These are phyloP conservation scores for Termitomyces sp. DNA, from an alignment of 768 basidiomycete genomes.

Conservation along the genomic window DNA sequence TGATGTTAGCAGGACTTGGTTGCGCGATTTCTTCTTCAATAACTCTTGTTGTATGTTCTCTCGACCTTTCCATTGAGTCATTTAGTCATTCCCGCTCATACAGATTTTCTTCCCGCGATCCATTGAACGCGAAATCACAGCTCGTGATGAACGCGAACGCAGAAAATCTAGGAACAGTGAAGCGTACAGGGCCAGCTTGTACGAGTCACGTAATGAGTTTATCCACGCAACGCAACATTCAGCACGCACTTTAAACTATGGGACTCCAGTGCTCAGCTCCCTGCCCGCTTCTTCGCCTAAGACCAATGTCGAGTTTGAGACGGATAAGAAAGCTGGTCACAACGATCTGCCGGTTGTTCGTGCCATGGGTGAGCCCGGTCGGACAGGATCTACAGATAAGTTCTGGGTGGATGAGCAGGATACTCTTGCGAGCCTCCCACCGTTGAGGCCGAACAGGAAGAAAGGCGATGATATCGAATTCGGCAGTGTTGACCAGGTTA, in stretches of 20 bases:
- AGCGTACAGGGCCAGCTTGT: constrained; percentile 12
- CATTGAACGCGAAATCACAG: constrained; percentile 56
- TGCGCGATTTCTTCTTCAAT: constrained; percentile 63
- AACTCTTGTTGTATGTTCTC: constrained; percentile 56
- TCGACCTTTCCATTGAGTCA: neutral
- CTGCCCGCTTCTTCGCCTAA: constrained; percentile 28
- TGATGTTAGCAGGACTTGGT: constrained; percentile 53
- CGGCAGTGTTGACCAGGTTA: constrained; percentile 27
- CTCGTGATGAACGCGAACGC: constrained; percentile 40
- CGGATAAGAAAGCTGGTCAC: constrained; percentile 14
- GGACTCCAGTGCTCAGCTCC: constrained; percentile 2
- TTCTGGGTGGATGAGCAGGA: constrained; percentile 24
- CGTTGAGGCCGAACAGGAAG: constrained; percentile 37
- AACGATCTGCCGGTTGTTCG: neutral
- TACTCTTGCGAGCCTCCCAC: constrained; percentile 19
- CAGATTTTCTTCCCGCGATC: constrained; percentile 86
- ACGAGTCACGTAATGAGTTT: constrained; percentile 15
- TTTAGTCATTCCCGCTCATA: neutral
- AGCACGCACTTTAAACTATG: constrained; percentile 4
- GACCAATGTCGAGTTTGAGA: constrained; percentile 16
- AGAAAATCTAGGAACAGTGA: constrained; percentile 22
- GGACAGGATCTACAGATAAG: constrained; percentile 16
- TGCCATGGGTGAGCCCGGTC: neutral
- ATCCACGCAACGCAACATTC: constrained; percentile 14
- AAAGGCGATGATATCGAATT: constrained; percentile 31